Base-by-base conservation (phyloP, 805 yeast genomes). In the Yamadazyma ubonensis region DNA sequence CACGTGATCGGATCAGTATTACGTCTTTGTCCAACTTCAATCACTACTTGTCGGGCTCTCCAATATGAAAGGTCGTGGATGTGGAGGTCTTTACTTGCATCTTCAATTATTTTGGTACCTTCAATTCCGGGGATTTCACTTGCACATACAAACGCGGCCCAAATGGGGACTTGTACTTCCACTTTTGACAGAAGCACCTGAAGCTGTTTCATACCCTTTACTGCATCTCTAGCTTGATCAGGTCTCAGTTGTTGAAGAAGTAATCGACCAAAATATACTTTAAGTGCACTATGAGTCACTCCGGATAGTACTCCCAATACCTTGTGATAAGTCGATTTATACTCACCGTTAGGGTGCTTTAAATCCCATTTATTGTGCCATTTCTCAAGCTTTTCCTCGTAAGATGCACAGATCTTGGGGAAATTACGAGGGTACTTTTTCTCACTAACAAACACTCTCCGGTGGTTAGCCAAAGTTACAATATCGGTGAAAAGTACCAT, bases 31-130 rank as follows among this genome's bases (percentile, higher is more conserved):
- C 79, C 75, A 10, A 75, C 65, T 49, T 77, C 82, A 44, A 63
- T 63, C 45, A 76, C 55, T 19, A 76, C 65, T 50, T 78, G 83
- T 47, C 75, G 75, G 1, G 75, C 71, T 26, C 80, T 58, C 83
- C 83, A 78, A 46, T 71, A 72, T 41, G 71, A 73, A 11, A 51
- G 53, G 45, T 31, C 33, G 10, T 18, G 29, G 17, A 32, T 20
- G 3, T 21, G 35, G 12, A 32, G 35, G n/a, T 35, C 38, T 18
- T 26, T 19, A 3, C 18, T 26, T 3, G 31, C 30, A n/a, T 25
- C 31, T 17, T 25, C 38, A 17, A 35, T 26, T 2, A 35, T 7
- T 8, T 19, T 19, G 11, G 12, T 25, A 7, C 30, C 29, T 8
- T 17, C 25, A 7, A 12, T 14, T 19, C 29, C 29, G 19, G 29